Conservation (phyloP, 805 yeast genomes). For the Tetrapisispora phaffii region DNA sequence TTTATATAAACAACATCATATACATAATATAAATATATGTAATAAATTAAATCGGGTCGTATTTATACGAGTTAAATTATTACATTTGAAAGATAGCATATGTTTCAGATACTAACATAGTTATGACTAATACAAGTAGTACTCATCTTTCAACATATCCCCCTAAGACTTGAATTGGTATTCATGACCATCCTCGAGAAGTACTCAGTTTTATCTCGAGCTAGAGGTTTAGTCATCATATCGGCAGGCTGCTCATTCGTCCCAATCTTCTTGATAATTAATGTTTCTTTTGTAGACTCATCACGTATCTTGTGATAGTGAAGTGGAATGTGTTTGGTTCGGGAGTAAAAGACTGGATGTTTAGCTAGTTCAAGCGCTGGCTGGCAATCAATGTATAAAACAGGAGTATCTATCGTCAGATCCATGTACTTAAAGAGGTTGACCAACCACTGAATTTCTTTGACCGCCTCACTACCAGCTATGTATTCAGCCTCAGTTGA, state of each 20-base stretch:
- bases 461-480: constrained; percentile 6
- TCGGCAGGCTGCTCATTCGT: constrained; percentile 6
- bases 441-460: constrained; percentile 4
- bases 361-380: constrained; percentile 4
- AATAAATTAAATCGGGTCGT: too few relatives aligned
- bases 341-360: constrained; percentile 4
- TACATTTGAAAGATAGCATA: too few relatives aligned
- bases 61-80: too few relatives aligned
- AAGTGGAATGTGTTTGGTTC: constrained; percentile 7
- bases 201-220: too few relatives aligned
- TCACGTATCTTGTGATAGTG: constrained; percentile 7
- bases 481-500: constrained; percentile 9
- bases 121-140: too few relatives aligned
- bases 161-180: too few relatives aligned
- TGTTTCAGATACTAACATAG: too few relatives aligned
- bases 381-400: constrained; percentile 4
- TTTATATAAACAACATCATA: too few relatives aligned
- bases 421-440: constrained; percentile 4
- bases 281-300: not conserved
- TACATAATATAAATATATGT: too few relatives aligned
- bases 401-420: not conserved
- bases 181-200: too few relatives aligned
- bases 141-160: too few relatives aligned
- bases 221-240: constrained; percentile 3
- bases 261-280: constrained; percentile 1